These are phyloP conservation scores for Solanum clarkiae DNA, from an alignment of 257 asterid genomes.

Conservation along the genomic window DNA sequence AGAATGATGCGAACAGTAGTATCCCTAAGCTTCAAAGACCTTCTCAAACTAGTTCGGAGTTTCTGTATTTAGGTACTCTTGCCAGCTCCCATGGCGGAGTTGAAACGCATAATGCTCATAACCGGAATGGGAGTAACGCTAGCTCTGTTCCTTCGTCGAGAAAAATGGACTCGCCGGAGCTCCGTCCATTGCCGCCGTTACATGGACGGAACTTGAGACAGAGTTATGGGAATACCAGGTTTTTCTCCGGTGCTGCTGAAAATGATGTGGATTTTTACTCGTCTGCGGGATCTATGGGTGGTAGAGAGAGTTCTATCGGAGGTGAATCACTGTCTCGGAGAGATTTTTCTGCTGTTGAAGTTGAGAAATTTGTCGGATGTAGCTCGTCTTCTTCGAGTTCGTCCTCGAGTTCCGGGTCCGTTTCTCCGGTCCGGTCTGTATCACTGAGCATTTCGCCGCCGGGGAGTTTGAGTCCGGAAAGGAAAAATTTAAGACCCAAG, in stretches of 20 bases:
- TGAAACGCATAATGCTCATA: not conserved
- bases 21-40: slow-evolving; percentile 13
- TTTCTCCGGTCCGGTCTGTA: slow-evolving; percentile 5
- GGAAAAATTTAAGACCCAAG: not conserved
- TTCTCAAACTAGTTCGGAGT: slow-evolving; percentile 20
- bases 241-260: not conserved
- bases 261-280: slow-evolving; percentile 10
- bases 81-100: slow-evolving; percentile 5
- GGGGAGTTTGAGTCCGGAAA: slow-evolving; percentile 12
- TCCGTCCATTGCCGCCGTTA: slow-evolving; percentile 8
- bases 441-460: slow-evolving; percentile 14
- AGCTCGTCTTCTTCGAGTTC: not conserved
- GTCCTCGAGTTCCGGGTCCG: slow-evolving; percentile 3
- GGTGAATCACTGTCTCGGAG: slow-evolving; percentile 9
- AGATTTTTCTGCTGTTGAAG: slow-evolving; percentile 2
- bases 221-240: not conserved
- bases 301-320: slow-evolving; percentile 5
- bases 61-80: slow-evolving; percentile 14
- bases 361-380: not conserved
- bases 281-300: slow-evolving; percentile 3
- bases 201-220: not conserved
- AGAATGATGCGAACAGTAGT: not conserved
- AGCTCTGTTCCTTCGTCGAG: not conserved
- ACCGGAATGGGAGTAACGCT: not conserved
- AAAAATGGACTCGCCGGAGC: slow-evolving; percentile 14